Evolutionary conservation across 768 basidiomycete species (phyloP), one percentile per base, ranked within the genome.

Genomic region (Tulasnella sp.): DNA sequence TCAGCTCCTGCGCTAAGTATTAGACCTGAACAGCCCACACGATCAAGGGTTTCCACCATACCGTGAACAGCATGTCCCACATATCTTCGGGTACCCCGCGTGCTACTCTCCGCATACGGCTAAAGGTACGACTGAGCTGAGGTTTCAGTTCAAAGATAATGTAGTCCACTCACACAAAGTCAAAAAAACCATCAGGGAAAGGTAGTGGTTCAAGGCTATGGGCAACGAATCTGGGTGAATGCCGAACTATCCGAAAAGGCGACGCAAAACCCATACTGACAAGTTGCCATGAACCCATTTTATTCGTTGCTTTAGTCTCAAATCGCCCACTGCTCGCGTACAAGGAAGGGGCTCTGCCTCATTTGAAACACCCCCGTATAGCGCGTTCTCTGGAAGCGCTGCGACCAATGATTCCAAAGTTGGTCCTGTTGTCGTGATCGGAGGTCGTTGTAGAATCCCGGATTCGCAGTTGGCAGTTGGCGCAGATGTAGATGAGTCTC

Each of bases 61-160:
- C 73, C 72, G 86, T 84, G 27, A 87, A 75, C 27, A 88, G 69
- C 0, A 66, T 56, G 64, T 85, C 83, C 86, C 85, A 88, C 83
- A 82, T 84, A 68, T 87, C 77, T 66, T 88, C 85, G 13, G 86
- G 86, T 43, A 88, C 82, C 41, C 85, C 86, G 23, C 83, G 76
- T 0, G 84, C 81, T 48, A 88, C 80, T 5, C 85, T 77, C 65
- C 84, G 84, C 64, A 85, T 73, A 67, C 85, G 84, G 44, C 84
- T 86, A 63, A 24, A 17, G 41, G 47, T 15, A 17, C 8, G 17
- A 30, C 49, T 24, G 59, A 56, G 64, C 55, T 55, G 30, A 55
- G 58, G 61, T 53, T 42, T 51, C 51, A 56, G 21, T 48, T 41
- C 47, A 51, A 30, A 42, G 29, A 53, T 17, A 43, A n/a, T 24